Evolutionary conservation across 148 eudicot species (phyloP).

Genomic region (Talinum fruticosum): DNA sequence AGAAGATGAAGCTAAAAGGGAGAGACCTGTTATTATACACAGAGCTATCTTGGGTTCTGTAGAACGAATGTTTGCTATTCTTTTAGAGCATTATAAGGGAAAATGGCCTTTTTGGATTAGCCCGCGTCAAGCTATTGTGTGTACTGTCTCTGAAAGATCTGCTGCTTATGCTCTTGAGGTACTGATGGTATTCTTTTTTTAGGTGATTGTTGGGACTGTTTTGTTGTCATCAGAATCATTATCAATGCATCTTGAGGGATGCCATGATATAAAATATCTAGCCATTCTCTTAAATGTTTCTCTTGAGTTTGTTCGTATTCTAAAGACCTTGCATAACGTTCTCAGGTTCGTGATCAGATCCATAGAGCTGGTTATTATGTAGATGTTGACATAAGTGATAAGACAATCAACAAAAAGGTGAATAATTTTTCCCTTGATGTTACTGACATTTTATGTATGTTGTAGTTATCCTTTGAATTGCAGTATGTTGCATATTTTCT

Average conservation of each 20-base stretch:
- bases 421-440: neutral
- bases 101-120: conserved; percentile 99
- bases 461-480: neutral
- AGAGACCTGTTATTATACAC: conserved; percentile 96
- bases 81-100: conserved; percentile 96
- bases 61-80: conserved; percentile 96
- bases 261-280: neutral
- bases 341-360: conserved; percentile 56
- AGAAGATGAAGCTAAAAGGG: conserved; percentile 92
- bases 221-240: neutral
- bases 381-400: conserved; percentile 76
- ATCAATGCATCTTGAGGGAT: neutral
- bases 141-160: conserved; percentile 87
- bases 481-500: neutral
- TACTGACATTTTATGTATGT: too few relatives aligned
- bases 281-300: neutral
- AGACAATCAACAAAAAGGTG: conserved; percentile 89
- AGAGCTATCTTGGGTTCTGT: conserved; percentile 96
- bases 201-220: neutral
- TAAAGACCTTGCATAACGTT: neutral
- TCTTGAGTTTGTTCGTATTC: neutral
- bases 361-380: conserved; percentile 78
- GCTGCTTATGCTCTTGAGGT: conserved; percentile 80
- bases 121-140: conserved; percentile 91
- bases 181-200: conserved; percentile 16